Evolutionary conservation across 163 green algal genomes (phyloP), one percentile per base, ranked within the genome.

Genomic region (Scenedesmus sp.): DNA sequence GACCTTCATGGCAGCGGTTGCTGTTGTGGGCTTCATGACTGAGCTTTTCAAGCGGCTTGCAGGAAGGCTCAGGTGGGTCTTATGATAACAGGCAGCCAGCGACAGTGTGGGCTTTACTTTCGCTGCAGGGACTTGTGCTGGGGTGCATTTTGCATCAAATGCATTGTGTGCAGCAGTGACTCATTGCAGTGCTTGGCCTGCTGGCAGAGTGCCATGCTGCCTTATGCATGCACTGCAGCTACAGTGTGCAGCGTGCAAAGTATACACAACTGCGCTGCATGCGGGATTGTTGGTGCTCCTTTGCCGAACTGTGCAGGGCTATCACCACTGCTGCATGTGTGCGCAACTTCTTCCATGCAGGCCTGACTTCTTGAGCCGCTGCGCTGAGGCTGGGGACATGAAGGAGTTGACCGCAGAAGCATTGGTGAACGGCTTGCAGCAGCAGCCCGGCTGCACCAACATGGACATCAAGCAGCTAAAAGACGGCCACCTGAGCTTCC

Each of bases 401-500:
- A 16, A 40, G 30, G 30, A 37, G 30, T 6, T 18, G 30, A 37
- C 18, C 30, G 65, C 65, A 72, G 24, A 35, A 16, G 5, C 65
- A 18, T 20, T 9, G 18, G 7, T 76, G 30, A 15, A 1, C 9
- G 65, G 65, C 6, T 7, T 76, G 65, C 65, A 40, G 65, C 30
- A 22, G 65, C 65, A 40, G 65, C 30, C 65, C 9, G 65, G 65
- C 65, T 84, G 78, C 78, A 56, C 40, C 78, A 56, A 53, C 40
- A 44, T 53, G 35, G 70, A 68, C 59, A 35, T 16, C 24, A 83
- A 83, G 16, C n/a, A 24, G 15, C 9, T 89, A 1, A 68, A 51
- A 1, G 93, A 94, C 6, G 93, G 86, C 56, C 91, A 82, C 51
- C 82, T 88, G 70, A 91, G 83, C 87, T 94, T 95, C 83, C 93